Conservation (phyloP, 345 rosid species). For the Hypericum androsaemum region DNA sequence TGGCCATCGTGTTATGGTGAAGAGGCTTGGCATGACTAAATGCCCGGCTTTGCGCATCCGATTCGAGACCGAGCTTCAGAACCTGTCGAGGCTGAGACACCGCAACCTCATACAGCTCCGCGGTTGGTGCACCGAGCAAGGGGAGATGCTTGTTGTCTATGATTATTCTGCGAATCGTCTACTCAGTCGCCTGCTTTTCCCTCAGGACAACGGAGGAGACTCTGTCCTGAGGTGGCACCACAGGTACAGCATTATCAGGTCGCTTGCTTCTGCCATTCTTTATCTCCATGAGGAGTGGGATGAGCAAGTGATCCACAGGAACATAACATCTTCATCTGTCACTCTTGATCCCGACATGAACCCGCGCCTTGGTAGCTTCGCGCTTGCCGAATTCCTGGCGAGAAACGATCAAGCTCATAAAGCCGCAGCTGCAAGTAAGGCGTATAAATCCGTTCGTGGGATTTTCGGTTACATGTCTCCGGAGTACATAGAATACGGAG, state of each 20-base stretch:
- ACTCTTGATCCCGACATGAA: conserved; percentile 71
- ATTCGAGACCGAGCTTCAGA: conserved; percentile 69
- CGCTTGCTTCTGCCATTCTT: conserved; percentile 72
- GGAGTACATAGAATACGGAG: conserved; percentile 77
- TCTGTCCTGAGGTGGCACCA: conserved; percentile 49
- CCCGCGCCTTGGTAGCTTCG: conserved; percentile 73
- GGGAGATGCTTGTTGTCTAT: conserved; percentile 91
- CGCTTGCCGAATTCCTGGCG: conserved; percentile 84
- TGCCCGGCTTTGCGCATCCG: conserved; percentile 71
- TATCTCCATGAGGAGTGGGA: conserved; percentile 98
- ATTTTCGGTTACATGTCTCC: conserved; percentile 95
- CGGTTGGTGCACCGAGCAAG: conserved; percentile 97
- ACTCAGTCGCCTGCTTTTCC: conserved; percentile 72
- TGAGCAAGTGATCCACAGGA: conserved; percentile 83
- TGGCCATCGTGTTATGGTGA: conserved; percentile 52
- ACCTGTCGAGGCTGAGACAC: conserved; percentile 75
- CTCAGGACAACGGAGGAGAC: conserved; percentile 29
- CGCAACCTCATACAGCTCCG: conserved; percentile 82
- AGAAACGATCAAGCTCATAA: conserved; percentile 72
- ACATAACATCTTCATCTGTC: conserved; percentile 74
- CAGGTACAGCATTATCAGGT: conserved; percentile 56
- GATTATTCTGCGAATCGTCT: conserved; percentile 62
- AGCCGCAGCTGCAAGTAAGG: conserved; percentile 25
- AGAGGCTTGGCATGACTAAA: conserved; percentile 89
- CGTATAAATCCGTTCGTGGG: conserved; percentile 61